Percentiles rank a stretch among this genome's conserved stretches.
phyloP scores from a whole-genome alignment of 176 grass and related monocot species.

The Raddia guianensis region DNA sequence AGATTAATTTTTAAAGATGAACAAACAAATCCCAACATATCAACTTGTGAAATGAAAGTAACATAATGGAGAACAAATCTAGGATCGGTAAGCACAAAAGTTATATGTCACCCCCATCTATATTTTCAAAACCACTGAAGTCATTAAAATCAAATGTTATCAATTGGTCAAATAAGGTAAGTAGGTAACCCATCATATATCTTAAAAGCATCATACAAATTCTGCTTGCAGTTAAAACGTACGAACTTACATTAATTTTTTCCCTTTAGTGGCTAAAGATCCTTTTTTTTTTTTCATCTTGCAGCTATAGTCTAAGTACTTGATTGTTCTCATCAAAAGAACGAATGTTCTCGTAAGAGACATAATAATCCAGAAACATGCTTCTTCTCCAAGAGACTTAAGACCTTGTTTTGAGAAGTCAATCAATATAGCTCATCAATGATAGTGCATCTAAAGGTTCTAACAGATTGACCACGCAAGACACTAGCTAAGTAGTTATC shows the following conservation, averaged over 20 bases:
- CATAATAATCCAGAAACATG: background rate
- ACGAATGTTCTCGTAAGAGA: background rate
- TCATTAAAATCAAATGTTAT: conserved; percentile 3
- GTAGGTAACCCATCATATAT: background rate
- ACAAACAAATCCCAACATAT: background rate
- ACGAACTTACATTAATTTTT: background rate
- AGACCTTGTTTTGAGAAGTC: background rate
- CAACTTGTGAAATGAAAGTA: background rate
- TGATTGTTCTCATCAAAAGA: background rate
- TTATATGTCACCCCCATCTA: background rate
- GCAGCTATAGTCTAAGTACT: background rate
- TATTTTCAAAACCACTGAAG: background rate
- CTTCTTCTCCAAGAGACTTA: conserved; percentile 5
- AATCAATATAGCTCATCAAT: background rate
- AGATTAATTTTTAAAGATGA: background rate
- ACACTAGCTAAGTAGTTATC: background rate
- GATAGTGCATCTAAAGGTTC: background rate
- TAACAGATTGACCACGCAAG: background rate
- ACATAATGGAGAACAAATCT: background rate
- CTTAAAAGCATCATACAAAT: background rate
- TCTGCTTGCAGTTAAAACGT: background rate
- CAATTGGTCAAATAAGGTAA: background rate
- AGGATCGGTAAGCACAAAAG: background rate
- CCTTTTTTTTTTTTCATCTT: background rate
- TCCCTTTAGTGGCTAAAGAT: background rate